phyloP scores from a whole-genome alignment of 441 rosid species.

The Adansonia madagascariensis region DNA sequence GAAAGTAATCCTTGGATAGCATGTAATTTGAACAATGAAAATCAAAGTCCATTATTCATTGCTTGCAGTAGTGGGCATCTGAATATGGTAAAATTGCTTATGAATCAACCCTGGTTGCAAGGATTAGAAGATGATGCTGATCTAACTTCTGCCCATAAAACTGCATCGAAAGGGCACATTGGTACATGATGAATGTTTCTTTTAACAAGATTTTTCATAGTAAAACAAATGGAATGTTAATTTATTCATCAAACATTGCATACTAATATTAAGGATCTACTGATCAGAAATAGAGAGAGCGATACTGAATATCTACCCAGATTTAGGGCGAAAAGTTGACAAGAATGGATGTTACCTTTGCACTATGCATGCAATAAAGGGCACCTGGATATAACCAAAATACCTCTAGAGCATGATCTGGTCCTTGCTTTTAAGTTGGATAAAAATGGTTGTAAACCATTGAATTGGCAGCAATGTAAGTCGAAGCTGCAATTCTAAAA shows the following conservation, averaged over 20 bases:
- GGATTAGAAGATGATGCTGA: constrained; percentile 29
- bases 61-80: constrained; percentile 36
- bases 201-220: background rate
- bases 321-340: constrained; percentile 29
- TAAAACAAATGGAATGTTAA: background rate
- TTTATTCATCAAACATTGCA: background rate
- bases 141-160: constrained; percentile 21
- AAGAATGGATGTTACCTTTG: constrained; percentile 27
- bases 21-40: constrained; percentile 21
- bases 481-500: constrained; percentile 22
- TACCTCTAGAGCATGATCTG: constrained; percentile 27
- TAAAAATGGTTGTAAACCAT: constrained; percentile 35
- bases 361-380: constrained; percentile 36
- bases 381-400: constrained; percentile 24
- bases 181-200: constrained; percentile 20
- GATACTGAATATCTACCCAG: constrained; percentile 28
- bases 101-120: constrained; percentile 30
- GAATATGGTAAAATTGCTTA: constrained; percentile 31
- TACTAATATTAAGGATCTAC: background rate
- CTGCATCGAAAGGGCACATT: constrained; percentile 28
- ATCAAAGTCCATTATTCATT: constrained; percentile 32
- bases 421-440: constrained; percentile 16
- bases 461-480: constrained; percentile 44
- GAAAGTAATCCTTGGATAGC: constrained; percentile 31
- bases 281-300: constrained; percentile 24